Conservation (phyloP, 2,329 filamentous ascomycete species). For the Trichoderma oligosporum region DNA sequence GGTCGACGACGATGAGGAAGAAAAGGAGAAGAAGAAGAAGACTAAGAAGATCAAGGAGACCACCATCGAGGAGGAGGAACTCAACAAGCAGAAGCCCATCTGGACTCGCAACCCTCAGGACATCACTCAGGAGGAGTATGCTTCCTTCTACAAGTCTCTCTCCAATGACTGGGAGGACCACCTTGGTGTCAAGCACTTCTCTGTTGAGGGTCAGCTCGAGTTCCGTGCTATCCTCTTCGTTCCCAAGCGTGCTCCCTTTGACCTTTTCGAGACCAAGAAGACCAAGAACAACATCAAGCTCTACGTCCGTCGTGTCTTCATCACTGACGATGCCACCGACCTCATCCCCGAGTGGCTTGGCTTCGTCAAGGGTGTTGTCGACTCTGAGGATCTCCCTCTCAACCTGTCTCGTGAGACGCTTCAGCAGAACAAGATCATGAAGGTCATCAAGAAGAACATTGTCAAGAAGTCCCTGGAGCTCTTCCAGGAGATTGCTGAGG, state of each 20-base stretch:
- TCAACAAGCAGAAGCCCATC: constrained; percentile 99
- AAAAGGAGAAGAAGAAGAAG: constrained; percentile 90
- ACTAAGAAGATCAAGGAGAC: constrained; percentile 99
- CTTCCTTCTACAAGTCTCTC: constrained; percentile 99
- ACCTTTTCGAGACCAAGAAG: constrained; percentile 99
- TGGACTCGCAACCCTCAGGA: constrained; percentile 98
- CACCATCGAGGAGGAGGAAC: constrained; percentile 97
- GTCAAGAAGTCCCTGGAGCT: constrained; percentile 99
- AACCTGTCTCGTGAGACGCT: constrained; percentile 99
- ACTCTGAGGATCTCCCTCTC: constrained; percentile 98
- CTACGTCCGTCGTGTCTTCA: constrained; percentile 99
- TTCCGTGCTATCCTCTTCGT: constrained; percentile 99
- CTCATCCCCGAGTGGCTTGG: constrained; percentile 98
- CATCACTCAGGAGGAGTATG: constrained; percentile 95
- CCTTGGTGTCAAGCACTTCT: constrained; percentile 99
- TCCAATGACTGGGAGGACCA: constrained; percentile 99
- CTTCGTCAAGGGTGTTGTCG: constrained; percentile 99
- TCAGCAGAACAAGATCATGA: constrained; percentile 99
- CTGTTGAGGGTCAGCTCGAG: constrained; percentile 99
- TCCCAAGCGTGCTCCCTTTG: constrained; percentile 98
- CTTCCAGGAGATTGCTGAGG: constrained; percentile 98
- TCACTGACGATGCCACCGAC: constrained; percentile 98
- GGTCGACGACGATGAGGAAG: constrained; percentile 80
- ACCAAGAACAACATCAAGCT: constrained; percentile 99
- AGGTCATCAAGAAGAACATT: constrained; percentile 99